Conservation (phyloP, 768 basidiomycete species). For the Lactarius hatsudake region DNA sequence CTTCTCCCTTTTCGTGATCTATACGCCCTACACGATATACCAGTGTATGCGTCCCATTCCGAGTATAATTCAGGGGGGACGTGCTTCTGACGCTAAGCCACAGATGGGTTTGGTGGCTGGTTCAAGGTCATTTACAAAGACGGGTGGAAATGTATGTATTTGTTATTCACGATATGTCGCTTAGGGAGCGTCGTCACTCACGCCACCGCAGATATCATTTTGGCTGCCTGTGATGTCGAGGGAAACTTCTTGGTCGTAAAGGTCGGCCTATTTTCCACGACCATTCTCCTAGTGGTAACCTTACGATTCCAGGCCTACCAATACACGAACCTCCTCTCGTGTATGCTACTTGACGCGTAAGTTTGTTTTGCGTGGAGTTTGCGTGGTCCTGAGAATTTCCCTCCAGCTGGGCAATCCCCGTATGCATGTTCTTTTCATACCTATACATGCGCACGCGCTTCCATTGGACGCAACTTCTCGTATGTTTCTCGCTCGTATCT, state of each 20-base stretch:
- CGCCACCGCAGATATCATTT: conserved; percentile 56
- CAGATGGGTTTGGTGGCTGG: conserved; percentile 87
- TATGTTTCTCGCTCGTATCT: conserved; percentile 35
- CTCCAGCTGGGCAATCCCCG: conserved; percentile 81
- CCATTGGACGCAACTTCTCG: conserved; percentile 81
- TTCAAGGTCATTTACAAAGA: conserved; percentile 64
- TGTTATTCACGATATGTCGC: neutral
- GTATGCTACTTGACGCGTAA: conserved; percentile 89
- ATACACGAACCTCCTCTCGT: conserved; percentile 83
- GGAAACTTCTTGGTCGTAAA: conserved; percentile 86
- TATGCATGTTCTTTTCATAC: conserved; percentile 81
- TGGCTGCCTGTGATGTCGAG: conserved; percentile 82
- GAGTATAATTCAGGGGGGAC: neutral
- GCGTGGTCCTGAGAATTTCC: neutral
- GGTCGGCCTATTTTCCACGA: conserved; percentile 34
- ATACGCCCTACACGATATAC: conserved; percentile 89
- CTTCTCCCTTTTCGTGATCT: conserved; percentile 67
- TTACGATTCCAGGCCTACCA: conserved; percentile 58
- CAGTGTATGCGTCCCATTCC: conserved; percentile 52
- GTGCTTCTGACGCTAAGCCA: neutral
- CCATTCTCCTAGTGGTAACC: conserved; percentile 1
- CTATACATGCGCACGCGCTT: conserved; percentile 77
- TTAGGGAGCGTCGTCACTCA: neutral
- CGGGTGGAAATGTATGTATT: conserved; percentile 80
- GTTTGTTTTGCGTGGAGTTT: conserved; percentile 28